Percentiles rank a stretch among this genome's conserved stretches.
phyloP scores from a whole-genome alignment of 257 asterid genomes.

The Forsythia viridissima region DNA sequence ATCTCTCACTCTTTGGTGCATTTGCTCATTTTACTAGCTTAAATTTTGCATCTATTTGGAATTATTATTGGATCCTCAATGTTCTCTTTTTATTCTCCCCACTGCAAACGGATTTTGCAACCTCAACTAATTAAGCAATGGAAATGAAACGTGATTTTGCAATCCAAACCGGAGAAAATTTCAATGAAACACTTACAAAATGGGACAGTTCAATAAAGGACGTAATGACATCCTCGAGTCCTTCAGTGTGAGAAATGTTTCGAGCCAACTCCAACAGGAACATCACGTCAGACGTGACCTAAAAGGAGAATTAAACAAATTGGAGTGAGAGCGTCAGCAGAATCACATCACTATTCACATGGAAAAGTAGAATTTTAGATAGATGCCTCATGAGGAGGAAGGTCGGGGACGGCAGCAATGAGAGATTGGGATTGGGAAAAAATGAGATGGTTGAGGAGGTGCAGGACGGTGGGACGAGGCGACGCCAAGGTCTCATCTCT shows the following conservation, averaged over 20 bases:
- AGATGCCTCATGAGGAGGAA: conserved; percentile 72
- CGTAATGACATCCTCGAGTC: conserved; percentile 33
- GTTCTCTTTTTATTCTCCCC: neutral
- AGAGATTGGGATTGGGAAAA: conserved; percentile 60
- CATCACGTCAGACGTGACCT: conserved; percentile 72
- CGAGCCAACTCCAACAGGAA: conserved; percentile 69
- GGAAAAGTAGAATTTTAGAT: neutral
- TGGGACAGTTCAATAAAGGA: conserved; percentile 36
- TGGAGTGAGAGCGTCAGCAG: neutral
- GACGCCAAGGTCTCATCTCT: conserved; percentile 67
- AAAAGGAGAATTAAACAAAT: conserved; percentile 16
- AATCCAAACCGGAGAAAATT: neutral
- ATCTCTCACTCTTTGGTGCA: neutral
- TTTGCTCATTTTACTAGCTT: neutral
- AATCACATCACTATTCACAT: conserved; percentile 11
- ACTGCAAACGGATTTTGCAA: neutral
- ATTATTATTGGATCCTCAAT: neutral
- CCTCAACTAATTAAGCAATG: conserved; percentile 7
- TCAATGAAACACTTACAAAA: conserved; percentile 38
- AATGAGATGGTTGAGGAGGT: conserved; percentile 52
- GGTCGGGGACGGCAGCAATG: conserved; percentile 51
- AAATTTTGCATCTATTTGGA: neutral
- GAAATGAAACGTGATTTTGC: neutral
- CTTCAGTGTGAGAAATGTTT: conserved; percentile 33
- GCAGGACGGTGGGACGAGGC: conserved; percentile 36